These are phyloP conservation scores for Nemania sp. DNA, from an alignment of 2,329 filamentous ascomycete species.

Conservation along the genomic window DNA sequence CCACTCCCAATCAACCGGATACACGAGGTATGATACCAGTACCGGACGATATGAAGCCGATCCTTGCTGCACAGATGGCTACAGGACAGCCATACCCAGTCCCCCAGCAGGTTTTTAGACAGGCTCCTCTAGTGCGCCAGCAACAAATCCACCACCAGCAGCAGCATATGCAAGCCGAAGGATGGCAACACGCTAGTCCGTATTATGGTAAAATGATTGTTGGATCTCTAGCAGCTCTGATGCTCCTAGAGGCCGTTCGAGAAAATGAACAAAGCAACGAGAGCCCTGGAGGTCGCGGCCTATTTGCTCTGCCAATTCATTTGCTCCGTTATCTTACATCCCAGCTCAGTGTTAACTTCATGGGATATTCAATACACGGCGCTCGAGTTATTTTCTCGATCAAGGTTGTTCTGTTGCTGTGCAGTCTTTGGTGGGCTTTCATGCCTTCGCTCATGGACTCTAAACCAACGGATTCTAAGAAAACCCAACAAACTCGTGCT, in stretches of 20 bases:
- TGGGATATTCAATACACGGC: conserved; percentile 55
- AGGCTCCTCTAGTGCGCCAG: conserved; percentile 54
- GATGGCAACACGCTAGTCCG: conserved; percentile 58
- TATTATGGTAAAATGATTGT: conserved; percentile 84
- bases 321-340: conserved; percentile 55
- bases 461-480: conserved; percentile 56
- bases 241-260: conserved; percentile 82
- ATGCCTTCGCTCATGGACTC: conserved; percentile 58
- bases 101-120: conserved; percentile 44
- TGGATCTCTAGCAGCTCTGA: conserved; percentile 85
- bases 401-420: conserved; percentile 56
- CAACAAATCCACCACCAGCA: conserved; percentile 59
- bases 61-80: conserved; percentile 60
- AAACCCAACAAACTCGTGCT: conserved; percentile 42
- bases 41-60: conserved; percentile 67
- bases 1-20: conserved; percentile 46
- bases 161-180: conserved; percentile 52
- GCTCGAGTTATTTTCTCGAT: conserved; percentile 53
- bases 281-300: conserved; percentile 65
- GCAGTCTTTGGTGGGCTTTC: conserved; percentile 58
- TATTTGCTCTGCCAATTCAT: conserved; percentile 66
- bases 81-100: conserved; percentile 56
- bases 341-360: conserved; percentile 54
- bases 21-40: conserved; percentile 65
- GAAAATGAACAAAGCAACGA: conserved; percentile 68